Evolutionary conservation across 179 eudicot species (phyloP), one percentile per base, ranked within the genome.

Genomic region (Patellifolia procumbens): DNA sequence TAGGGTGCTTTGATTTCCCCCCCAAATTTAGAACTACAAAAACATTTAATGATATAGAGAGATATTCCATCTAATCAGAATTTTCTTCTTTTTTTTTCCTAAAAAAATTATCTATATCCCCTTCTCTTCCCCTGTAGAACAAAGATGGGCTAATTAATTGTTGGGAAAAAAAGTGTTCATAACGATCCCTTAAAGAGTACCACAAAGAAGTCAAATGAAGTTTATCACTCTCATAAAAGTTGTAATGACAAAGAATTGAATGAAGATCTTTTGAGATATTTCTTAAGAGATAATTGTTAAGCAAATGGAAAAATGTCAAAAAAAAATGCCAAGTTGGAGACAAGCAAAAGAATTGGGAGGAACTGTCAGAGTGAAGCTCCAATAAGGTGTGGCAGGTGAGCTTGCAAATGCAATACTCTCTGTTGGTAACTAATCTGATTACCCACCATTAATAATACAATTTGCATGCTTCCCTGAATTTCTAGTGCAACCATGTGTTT

Each of bases 321-420:
- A 16, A 28, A n/a, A 29, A 59, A 42, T 29, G 61, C n/a, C 78
- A 75, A 75, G n/a, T 79, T 67, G 77, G 56, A 42, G 66, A 78
- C 42, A 49, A 45, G 60, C 53, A 32, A 75, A 65, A 61, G 77
- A 72, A 53, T 51, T 62, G 19, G 32, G 32, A 32, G 26, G 17
- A 43, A 37, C 13, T 80, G 75, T 79, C 82, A 74, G 82, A 79
- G 28, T 32, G 13, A 79, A 68, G 60, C 82, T 74, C 78, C 79
- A 74, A 68, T 79, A 60, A 74, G 66, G 20, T 48, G 3, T 22
- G 32, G 68, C 76, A 75, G 79, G 59, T 80, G 83, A 75, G 58
- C 60, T 70, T 73, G 74, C 77, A 55, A 2, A 7, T 66, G 68
- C 76, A 68, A 15, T 20, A 12, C 43, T 39, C 58, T 80, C 59